Base-by-base conservation (phyloP, 805 yeast genomes). In the Saturnispora sanitii region DNA sequence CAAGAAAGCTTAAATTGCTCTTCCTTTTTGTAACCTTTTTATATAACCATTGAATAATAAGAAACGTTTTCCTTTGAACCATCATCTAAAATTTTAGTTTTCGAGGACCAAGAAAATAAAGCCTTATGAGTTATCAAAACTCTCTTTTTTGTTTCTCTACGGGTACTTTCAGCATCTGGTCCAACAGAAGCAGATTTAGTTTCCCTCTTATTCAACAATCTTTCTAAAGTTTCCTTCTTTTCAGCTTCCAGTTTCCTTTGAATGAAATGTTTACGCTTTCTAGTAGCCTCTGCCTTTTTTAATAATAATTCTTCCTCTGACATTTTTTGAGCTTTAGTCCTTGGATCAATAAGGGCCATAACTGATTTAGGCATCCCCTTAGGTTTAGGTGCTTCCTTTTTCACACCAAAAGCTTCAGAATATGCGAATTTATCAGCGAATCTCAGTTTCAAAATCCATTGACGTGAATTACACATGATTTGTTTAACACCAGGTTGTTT, bases 231-330 rank as follows among this genome's bases (percentile, higher is more conserved):
- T 48, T 90, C 96, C 54, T 79, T 75, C 57, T 92, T 92, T 60
- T 92, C 97, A 58, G 85, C 96, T 54, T 88, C 96, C 31, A 85
- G 63, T 48, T 81, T 77, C 62, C 81, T 80, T 52, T 80, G 87
- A 49, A 80, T 78, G 52, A 86, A 71, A 55, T 90, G 88, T 58
- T 82, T 83, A 49, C 98, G 70, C 58, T 87, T 77, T 52, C 97
- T 72, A 0, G 96, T 90, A 52, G 76, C 79, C 57, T 90, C 98
- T 1, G 94, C 84, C 47, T 87, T 77, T 34, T 87, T 72, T 44
- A 85, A 60, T 35, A 82, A 84, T 30, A 78, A 71, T 61, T 88
- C 94, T 57, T 90, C 96, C 43, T 80, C 95, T 0, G 94, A 79
- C 40, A 83, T 70, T 27, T 70, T 68, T 45, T 72, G 73, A 55